Evolutionary conservation across 1,139 yeast species (phyloP), one percentile per base, ranked within the genome.

Genomic region (Yamadazyma epiphylla): DNA sequence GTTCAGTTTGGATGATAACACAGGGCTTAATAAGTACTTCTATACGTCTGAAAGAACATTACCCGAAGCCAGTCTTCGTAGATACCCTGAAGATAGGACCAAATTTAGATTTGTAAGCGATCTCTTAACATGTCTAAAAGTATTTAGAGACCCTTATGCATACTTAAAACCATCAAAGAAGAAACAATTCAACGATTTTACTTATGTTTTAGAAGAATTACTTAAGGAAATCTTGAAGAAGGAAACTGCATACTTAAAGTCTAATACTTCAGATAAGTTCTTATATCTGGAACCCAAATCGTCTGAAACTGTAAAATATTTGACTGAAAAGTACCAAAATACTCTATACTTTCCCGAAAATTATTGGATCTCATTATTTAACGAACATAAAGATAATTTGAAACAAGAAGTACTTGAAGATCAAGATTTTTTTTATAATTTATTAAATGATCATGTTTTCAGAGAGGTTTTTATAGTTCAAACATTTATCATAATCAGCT

Each of bases 21-120:
- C 74, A 1, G 74, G 74, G 3, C 51, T 67, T 33, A 68, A 68
- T 42, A 65, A 64, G 42, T 63, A 62, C 40, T 66, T 64, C 38
- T 46, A 55, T 17, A 36, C 50, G 1, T 54, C 70, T 4, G 51
- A 55, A 29, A 43, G 68, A 27, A 38, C 35, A 4, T 39, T 49
- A 3, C 43, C 51, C 4, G 65, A 55, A 28, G 36, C 45, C 1
- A 41, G 53, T 15, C 39, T 41, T 4, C 42, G 53, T n/a, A 7
- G 16, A 39, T 52, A 36, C 15, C 31, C 8, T 15, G 30, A 16
- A 19, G 23, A 17, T 10, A 7, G 10, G 20, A 17, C 7, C 9
- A 17, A 17, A 10, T 17, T 17, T 10, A 17, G 20, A 9, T 59
- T 65, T 30, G 41, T 67, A 13, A 54, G 49, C 15, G 74, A 67